Evolutionary conservation across 129 eudicot genomes (phyloP).

Genomic region (Dittrichia graveolens): DNA sequence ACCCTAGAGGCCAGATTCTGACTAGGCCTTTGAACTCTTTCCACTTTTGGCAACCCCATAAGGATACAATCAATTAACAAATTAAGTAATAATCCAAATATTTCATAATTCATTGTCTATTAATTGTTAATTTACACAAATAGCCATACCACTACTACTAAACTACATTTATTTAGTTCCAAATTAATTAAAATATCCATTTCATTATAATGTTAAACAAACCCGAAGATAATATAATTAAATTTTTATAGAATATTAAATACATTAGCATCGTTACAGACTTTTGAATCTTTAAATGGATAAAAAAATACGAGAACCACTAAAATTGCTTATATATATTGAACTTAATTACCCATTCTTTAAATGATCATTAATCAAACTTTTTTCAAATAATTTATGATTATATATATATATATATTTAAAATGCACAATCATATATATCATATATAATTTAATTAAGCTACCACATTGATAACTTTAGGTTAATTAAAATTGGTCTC

Average conservation of each 20-base stretch:
- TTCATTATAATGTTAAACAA: constrained; percentile 11
- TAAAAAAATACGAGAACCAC: constrained; percentile 12
- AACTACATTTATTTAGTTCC: constrained; percentile 15
- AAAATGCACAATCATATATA: too few species aligned
- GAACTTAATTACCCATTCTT: too few species aligned
- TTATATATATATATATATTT: too few species aligned
- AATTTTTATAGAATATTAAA: background rate
- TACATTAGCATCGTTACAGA: background rate
- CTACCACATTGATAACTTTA: too few species aligned
- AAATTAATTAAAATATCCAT: constrained; percentile 12
- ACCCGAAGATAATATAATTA: constrained; percentile 18
- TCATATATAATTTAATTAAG: too few species aligned
- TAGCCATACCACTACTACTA: background rate
- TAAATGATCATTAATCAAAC: too few species aligned
- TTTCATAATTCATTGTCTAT: background rate
- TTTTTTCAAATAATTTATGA: too few species aligned
- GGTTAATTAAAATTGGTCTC: too few species aligned
- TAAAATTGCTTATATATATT: background rate
- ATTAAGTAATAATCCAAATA: constrained; percentile 1
- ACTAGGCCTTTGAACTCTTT: constrained; percentile 17
- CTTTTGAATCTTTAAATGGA: constrained; percentile 9
- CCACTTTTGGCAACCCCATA: constrained; percentile 29
- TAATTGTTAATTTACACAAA: constrained; percentile 16
- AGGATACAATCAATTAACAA: constrained; percentile 7
- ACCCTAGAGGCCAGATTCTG: constrained; percentile 40